Conservation (phyloP, 345 rosid species). For the Euphorbia lathyris region DNA sequence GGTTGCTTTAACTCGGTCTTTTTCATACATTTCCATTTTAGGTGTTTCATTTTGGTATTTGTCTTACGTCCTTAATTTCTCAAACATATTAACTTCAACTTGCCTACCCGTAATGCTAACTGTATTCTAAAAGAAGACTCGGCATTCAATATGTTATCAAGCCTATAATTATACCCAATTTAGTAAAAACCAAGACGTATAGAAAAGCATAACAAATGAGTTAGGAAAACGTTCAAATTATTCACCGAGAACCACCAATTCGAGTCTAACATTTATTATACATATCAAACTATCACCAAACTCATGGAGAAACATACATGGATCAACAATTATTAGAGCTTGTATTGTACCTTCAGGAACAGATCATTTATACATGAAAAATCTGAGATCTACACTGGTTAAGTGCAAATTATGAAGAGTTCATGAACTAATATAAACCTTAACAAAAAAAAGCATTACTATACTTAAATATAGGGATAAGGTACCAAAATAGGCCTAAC, state of each 20-base stretch:
- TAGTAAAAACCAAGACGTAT: neutral
- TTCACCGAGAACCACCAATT: no score
- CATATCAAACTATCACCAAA: no score
- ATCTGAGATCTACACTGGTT: neutral
- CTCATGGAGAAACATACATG: no score
- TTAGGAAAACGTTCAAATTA: neutral
- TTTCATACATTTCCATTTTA: neutral
- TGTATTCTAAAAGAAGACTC: neutral
- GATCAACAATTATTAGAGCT: no score
- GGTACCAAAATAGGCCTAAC: no score
- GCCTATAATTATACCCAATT: neutral
- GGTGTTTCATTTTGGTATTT: neutral
- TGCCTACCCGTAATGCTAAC: neutral
- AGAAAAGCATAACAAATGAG: neutral
- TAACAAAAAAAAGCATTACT: neutral
- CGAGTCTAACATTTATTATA: no score
- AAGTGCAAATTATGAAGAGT: neutral
- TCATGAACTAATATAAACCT: neutral
- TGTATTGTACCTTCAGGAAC: no score
- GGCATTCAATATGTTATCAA: no score
- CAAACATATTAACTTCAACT: no score
- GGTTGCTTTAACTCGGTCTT: neutral
- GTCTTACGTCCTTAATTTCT: no score
- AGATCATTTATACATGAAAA: neutral
- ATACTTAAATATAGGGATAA: no score